phyloP scores from a whole-genome alignment of 108 stramenopile species.

The Conticribra guillardii region DNA sequence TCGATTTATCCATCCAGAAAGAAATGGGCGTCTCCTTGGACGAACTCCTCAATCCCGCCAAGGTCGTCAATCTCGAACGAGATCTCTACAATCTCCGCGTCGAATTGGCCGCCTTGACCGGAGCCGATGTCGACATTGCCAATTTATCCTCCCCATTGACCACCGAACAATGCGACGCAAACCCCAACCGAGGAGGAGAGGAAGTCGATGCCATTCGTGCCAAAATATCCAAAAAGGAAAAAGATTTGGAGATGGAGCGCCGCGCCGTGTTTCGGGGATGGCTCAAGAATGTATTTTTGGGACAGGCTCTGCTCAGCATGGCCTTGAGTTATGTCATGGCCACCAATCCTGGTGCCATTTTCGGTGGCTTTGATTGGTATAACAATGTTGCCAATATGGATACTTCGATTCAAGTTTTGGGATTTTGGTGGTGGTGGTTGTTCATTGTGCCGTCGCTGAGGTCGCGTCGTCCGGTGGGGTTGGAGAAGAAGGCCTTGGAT shows the following conservation, averaged over 20 bases:
- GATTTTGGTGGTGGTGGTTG: slow-evolving; percentile 99
- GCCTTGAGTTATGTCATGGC: slow-evolving; percentile 90
- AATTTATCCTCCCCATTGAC: slow-evolving; percentile 26
- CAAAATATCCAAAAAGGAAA: slow-evolving; percentile 90
- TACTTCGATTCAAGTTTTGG: slow-evolving; percentile 88
- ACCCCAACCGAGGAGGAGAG: slow-evolving; percentile 74
- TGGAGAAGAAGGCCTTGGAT: slow-evolving; percentile 95
- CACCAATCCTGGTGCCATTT: slow-evolving; percentile 68
- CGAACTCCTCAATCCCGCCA: slow-evolving; percentile 90
- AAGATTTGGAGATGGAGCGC: slow-evolving; percentile 80
- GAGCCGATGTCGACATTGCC: slow-evolving; percentile 29
- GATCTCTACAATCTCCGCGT: slow-evolving; percentile 78
- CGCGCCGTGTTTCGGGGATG: slow-evolving; percentile 93
- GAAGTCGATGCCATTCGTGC: slow-evolving; percentile 64
- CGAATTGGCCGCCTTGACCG: slow-evolving; percentile 60
- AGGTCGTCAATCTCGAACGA: slow-evolving; percentile 90
- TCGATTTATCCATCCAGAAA: slow-evolving; percentile 72
- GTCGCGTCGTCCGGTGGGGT: slow-evolving; percentile 81
- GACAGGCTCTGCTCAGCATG: slow-evolving; percentile 87
- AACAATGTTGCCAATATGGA: slow-evolving; percentile 72
- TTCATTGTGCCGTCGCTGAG: slow-evolving; percentile 95
- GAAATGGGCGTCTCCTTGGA: slow-evolving; percentile 82
- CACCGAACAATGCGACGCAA: slow-evolving; percentile 63
- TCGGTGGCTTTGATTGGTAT: slow-evolving; percentile 80
- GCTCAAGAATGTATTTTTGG: slow-evolving; percentile 94